phyloP scores from a whole-genome alignment of 148 eudicot species.

The Chenopodium berlandieri region DNA sequence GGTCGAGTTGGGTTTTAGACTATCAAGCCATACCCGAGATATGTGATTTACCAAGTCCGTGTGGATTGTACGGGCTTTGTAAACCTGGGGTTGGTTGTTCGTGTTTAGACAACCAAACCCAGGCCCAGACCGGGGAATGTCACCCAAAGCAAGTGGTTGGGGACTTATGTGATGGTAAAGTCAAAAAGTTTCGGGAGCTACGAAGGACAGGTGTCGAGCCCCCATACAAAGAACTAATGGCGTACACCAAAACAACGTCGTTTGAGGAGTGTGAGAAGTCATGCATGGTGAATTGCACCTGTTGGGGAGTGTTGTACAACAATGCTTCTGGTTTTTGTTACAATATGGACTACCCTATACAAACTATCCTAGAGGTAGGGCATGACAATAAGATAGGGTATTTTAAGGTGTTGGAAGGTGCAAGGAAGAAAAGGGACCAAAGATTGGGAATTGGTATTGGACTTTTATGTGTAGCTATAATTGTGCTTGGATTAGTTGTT shows the following conservation, averaged over 20 bases:
- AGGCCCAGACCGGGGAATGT: slow-evolving; percentile 41
- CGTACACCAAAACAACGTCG: slow-evolving; percentile 37
- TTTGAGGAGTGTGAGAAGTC: slow-evolving; percentile 51
- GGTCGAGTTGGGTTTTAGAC: slow-evolving; percentile 67
- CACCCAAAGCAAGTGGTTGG: slow-evolving; percentile 29
- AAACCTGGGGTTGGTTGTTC: slow-evolving; percentile 57
- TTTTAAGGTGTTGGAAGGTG: slow-evolving; percentile 71
- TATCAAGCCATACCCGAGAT: slow-evolving; percentile 65
- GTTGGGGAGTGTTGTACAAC: slow-evolving; percentile 88
- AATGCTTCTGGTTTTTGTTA: slow-evolving; percentile 82
- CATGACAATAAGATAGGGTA: slow-evolving; percentile 74
- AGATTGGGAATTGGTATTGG: slow-evolving; percentile 50
- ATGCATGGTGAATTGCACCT: slow-evolving; percentile 63
- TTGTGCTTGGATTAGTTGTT: slow-evolving; percentile 40
- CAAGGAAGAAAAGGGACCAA: slow-evolving; percentile 32
- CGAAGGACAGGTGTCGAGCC: slow-evolving; percentile 56
- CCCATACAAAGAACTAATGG: slow-evolving; percentile 71
- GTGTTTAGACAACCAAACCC: slow-evolving; percentile 57
- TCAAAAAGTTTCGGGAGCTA: slow-evolving; percentile 24
- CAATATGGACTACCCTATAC: slow-evolving; percentile 70
- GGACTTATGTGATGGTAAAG: slow-evolving; percentile 37
- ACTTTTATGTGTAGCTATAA: slow-evolving; percentile 46
- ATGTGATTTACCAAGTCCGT: slow-evolving; percentile 72
- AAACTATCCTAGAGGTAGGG: slow-evolving; percentile 58
- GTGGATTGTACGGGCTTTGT: slow-evolving; percentile 81